Percentiles rank a stretch among this genome's conserved stretches.
Evolutionary conservation across 345 rosid species (phyloP).

Genomic region (Pistacia vera): DNA sequence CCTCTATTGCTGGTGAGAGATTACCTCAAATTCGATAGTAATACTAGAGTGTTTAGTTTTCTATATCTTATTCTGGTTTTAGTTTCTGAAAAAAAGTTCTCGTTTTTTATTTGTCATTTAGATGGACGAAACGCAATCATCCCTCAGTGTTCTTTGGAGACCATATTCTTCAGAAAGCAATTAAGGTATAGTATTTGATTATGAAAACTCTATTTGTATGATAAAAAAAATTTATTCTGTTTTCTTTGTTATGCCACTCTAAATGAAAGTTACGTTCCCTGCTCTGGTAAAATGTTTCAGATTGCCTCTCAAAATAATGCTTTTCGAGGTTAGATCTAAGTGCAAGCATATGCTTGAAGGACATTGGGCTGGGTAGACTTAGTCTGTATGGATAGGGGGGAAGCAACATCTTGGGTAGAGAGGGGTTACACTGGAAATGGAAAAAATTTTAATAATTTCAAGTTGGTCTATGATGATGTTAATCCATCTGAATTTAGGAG

Average conservation of each 20-base stretch:
- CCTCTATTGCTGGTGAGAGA: too few species aligned
- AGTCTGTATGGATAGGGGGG: too few species aligned
- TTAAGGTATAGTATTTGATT: constrained; percentile 63
- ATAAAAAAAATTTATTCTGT: constrained; percentile 14
- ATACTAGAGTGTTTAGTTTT: background rate
- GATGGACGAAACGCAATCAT: constrained; percentile 99
- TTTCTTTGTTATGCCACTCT: constrained; percentile 9
- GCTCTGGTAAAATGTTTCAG: constrained; percentile 4
- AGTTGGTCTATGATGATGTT: too few species aligned
- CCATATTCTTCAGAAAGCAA: constrained; percentile 90
- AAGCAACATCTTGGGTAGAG: too few species aligned
- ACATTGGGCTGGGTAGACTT: constrained; percentile 23
- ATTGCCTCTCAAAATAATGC: background rate
- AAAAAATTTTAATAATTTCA: too few species aligned
- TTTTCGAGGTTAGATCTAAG: constrained; percentile 9
- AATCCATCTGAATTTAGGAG: too few species aligned
- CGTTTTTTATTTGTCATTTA: constrained; percentile 32
- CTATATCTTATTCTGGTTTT: background rate
- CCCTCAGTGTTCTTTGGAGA: constrained; percentile 96
- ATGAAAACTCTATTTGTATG: constrained; percentile 8
- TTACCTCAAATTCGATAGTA: background rate
- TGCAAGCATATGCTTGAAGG: background rate
- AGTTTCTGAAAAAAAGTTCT: constrained; percentile 25
- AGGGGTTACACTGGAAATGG: too few species aligned
- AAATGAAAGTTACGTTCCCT: background rate